A percentile compares a stretch with the other conserved stretches of the same genome.
Evolutionary conservation across 108 stramenopile species (phyloP).

Genomic region (Pseudonitzschia multistriata): DNA sequence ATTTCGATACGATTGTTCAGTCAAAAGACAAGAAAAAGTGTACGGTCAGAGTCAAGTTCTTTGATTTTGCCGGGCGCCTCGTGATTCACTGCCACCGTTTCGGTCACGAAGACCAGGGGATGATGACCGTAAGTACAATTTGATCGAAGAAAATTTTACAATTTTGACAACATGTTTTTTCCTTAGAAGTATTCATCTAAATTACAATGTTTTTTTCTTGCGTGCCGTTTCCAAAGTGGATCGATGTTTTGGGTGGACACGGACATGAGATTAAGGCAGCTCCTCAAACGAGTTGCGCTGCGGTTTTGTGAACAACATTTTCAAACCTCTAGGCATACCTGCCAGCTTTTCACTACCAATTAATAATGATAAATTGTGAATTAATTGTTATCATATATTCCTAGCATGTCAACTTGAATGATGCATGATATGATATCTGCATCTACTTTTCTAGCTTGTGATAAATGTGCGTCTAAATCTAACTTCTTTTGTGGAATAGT

Average conservation of each 20-base stretch:
- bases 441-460: neutral
- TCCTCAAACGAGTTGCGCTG: constrained; percentile 8
- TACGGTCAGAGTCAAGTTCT: constrained; percentile 34
- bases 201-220: neutral
- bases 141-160: neutral
- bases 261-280: constrained; percentile 16
- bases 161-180: neutral
- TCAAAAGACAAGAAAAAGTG: constrained; percentile 13
- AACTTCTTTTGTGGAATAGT: too few relatives aligned
- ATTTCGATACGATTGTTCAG: constrained; percentile 42
- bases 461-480: too few relatives aligned
- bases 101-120: constrained; percentile 43
- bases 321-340: too few relatives aligned
- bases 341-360: too few relatives aligned
- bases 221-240: constrained; percentile 6
- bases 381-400: too few relatives aligned
- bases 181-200: neutral
- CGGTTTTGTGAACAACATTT: constrained; percentile 1
- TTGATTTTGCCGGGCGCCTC: constrained; percentile 34
- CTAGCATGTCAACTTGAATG: too few relatives aligned
- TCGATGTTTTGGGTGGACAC: constrained; percentile 21
- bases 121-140: constrained; percentile 26
- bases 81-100: constrained; percentile 50
- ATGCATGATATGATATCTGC: neutral
- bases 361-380: too few relatives aligned